Percentiles rank a stretch among this genome's conserved stretches.
These are phyloP conservation scores for Discostella stelligeroides DNA, from an alignment of 108 stramenopile species.

Conservation along the genomic window DNA sequence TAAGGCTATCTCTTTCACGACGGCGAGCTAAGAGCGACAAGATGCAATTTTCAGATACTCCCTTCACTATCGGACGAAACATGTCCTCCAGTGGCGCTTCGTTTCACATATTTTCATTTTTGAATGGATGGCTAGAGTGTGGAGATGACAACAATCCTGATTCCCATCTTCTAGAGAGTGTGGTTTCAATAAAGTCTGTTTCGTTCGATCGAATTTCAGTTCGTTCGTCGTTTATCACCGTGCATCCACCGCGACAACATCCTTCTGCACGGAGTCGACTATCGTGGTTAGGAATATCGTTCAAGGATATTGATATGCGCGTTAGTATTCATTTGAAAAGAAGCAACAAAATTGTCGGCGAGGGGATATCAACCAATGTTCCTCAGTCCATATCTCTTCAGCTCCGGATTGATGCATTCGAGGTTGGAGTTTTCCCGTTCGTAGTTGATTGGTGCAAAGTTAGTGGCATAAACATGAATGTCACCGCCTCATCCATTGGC, in stretches of 20 bases:
- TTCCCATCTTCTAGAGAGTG: conserved; percentile 6
- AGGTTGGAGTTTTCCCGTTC: conserved; percentile 29
- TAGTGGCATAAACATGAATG: conserved; percentile 23
- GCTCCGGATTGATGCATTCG: conserved; percentile 16
- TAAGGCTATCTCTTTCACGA: conserved; percentile 22
- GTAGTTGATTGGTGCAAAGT: conserved; percentile 19
- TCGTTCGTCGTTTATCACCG: conserved; percentile 26
- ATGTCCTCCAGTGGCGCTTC: conserved; percentile 34
- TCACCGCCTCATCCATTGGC: conserved; percentile 7
- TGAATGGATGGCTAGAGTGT: conserved; percentile 31
- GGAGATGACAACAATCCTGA: conserved; percentile 8
- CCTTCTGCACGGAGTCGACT: conserved; percentile 8
- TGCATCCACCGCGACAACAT: conserved; percentile 9
- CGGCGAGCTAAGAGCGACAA: conserved; percentile 10
- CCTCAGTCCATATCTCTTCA: conserved; percentile 28
- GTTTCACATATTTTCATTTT: conserved; percentile 42
- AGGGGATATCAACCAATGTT: background rate
- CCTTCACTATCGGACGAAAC: conserved; percentile 39
- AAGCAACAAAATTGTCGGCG: background rate
- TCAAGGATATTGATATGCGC: conserved; percentile 33
- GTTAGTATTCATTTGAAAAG: conserved; percentile 25
- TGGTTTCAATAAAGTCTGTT: conserved; percentile 26
- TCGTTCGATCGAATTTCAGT: conserved; percentile 41
- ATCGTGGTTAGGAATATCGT: conserved; percentile 24
- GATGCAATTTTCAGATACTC: conserved; percentile 26